Conservation (phyloP, 2,329 filamentous ascomycete species). For the Penicillium digitatum region DNA sequence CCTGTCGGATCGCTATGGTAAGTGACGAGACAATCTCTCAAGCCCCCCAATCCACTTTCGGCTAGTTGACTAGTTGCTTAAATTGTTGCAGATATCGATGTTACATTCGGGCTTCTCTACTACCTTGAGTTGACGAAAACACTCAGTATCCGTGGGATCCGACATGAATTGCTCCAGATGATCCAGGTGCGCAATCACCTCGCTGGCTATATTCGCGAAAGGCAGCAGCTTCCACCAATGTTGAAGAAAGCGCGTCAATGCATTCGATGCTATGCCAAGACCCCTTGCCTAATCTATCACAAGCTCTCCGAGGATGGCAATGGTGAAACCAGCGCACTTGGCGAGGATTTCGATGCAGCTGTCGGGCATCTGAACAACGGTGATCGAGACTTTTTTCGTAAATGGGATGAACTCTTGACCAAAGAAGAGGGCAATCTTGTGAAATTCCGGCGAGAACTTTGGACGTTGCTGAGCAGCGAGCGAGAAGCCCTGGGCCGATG, state of each 20-base stretch:
- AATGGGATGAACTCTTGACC: constrained; percentile 89
- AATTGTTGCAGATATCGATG: constrained; percentile 64
- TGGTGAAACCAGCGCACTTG: constrained; percentile 74
- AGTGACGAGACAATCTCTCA: constrained; percentile 16
- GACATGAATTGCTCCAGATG: constrained; percentile 90
- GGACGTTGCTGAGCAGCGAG: constrained; percentile 90
- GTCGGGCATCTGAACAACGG: constrained; percentile 70
- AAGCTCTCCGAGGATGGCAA: constrained; percentile 81
- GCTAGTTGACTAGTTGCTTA: constrained; percentile 12
- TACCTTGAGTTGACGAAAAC: constrained; percentile 91
- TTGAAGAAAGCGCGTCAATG: constrained; percentile 77
- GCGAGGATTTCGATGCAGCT: constrained; percentile 75
- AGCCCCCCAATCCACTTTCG: background rate
- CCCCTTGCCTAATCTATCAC: constrained; percentile 88
- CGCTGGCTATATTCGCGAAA: constrained; percentile 77
- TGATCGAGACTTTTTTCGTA: constrained; percentile 81
- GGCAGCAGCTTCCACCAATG: constrained; percentile 80
- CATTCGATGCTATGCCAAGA: constrained; percentile 83
- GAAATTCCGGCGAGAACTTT: constrained; percentile 82
- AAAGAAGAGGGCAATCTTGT: constrained; percentile 91
- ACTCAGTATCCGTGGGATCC: constrained; percentile 76
- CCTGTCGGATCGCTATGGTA: constrained; percentile 82
- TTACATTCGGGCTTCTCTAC: constrained; percentile 86
- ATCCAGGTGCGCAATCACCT: constrained; percentile 91
- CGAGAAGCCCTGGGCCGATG: constrained; percentile 85